Base-by-base conservation (phyloP, 441 rosid species). In the Jatropha podagrica region DNA sequence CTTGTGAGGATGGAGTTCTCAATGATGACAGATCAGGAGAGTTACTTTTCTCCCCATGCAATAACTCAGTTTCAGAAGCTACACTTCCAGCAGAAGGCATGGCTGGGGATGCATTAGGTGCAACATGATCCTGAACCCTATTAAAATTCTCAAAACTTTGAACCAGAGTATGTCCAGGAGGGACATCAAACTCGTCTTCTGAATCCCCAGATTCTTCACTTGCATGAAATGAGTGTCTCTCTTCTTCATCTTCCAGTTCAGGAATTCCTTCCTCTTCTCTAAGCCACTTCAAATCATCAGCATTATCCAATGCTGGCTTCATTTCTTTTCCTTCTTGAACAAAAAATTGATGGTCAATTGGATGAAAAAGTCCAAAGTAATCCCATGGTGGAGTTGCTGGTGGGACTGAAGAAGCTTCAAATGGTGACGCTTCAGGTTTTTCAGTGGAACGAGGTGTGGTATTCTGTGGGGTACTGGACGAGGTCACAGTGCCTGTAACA, bases 101-200 rank as follows among this genome's bases (percentile, higher is more conserved):
- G 63, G 85, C 64, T 78, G 84, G 83, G 69, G 89, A 85, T 68
- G 76, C 80, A 80, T 75, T 80, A 20, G 70, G 74, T 61, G 11
- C 65, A 75, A 58, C 83, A 77, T 79, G 83, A 83, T 85, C 91
- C 68, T 82, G 85, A 38, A 81, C 83, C 86, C 95, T 84, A 67
- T 89, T 92, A 79, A 87, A 79, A 83, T 95, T 95, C 76, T 93
- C 93, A 77, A 92, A 95, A 65, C 91, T 90, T 82, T 92, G 86
- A 80, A 95, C 98, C 3, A 96, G 83, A 63, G 92, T 84, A 79
- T 90, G 91, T 0, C 88, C 62, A 18, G 92, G 80, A 44, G 96
- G 95, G 64, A 91, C 97, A 69, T 88, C 89, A 78, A 93, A 91
- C 80, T 88, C 97, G 77, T 90, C 96, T 69, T 88, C 98, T 0